Percentiles rank a stretch among this genome's conserved stretches.
Conservation (phyloP, 805 yeast genomes). For the Zygoascus tannicola region DNA sequence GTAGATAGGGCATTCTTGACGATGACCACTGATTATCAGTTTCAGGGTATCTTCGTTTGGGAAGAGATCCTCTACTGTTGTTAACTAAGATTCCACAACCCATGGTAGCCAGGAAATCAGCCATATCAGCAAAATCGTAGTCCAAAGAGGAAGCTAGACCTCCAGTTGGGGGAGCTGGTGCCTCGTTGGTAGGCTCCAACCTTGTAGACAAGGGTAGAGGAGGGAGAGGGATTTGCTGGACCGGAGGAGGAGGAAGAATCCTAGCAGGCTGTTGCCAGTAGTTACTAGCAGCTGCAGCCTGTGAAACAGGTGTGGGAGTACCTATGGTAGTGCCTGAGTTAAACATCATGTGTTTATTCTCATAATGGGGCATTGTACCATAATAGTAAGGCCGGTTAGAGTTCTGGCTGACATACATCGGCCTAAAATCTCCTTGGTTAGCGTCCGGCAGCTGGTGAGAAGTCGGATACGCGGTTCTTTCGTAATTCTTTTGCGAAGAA, state of each 20-base stretch:
- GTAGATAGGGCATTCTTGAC: constrained; percentile 1
- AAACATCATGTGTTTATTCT: constrained; percentile 5
- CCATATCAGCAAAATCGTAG: constrained; percentile 70
- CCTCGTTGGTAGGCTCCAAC: constrained; percentile 7
- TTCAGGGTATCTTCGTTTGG: constrained; percentile 12
- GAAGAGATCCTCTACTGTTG: constrained; percentile 13
- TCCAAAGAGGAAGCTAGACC: constrained; percentile 74
- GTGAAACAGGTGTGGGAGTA: constrained; percentile 15
- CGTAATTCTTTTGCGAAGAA: background rate
- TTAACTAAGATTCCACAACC: constrained; percentile 43
- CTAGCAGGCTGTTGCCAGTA: constrained; percentile 7
- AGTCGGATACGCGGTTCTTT: background rate
- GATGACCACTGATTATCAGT: constrained; percentile 37
- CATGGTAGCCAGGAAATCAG: constrained; percentile 69
- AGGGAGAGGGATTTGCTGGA: constrained; percentile 1
- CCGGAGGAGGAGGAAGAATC: constrained; percentile 5
- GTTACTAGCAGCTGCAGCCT: constrained; percentile 9
- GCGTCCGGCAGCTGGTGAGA: no score
- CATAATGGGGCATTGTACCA: background rate
- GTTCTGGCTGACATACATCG: background rate
- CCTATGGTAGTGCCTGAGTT: constrained; percentile 5
- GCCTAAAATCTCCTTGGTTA: background rate
- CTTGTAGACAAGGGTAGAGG: background rate
- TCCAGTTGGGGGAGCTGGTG: constrained; percentile 36
- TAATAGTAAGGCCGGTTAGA: background rate